phyloP scores from a whole-genome alignment of 1,284 basidiomycete genomes.

The Lignosus rhinocerotis region DNA sequence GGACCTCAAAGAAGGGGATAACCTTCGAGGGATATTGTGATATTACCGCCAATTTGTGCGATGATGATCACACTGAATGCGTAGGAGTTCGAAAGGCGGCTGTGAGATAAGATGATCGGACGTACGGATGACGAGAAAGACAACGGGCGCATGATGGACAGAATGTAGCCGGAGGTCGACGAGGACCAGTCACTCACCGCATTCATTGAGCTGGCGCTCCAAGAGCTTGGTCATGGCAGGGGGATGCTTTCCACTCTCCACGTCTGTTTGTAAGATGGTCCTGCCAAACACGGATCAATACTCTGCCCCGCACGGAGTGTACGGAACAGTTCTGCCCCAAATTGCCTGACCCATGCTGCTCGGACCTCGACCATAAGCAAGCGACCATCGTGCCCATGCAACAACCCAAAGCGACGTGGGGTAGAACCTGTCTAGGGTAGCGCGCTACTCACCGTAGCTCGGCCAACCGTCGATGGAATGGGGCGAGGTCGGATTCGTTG shows the following conservation, averaged over 20 bases:
- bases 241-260: conserved; percentile 81
- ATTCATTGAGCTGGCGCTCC: conserved; percentile 88
- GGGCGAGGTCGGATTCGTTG: conserved; percentile 85
- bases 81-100: conserved; percentile 11
- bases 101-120: conserved; percentile 21
- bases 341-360: conserved; percentile 1
- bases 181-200: conserved; percentile 65
- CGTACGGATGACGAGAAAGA: conserved; percentile 10
- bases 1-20: conserved; percentile 18
- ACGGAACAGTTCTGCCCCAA: conserved; percentile 2
- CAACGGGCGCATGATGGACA: background rate
- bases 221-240: conserved; percentile 89
- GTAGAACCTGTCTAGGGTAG: background rate
- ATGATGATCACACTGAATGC: conserved; percentile 4
- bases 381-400: background rate
- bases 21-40: conserved; percentile 6
- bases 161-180: background rate
- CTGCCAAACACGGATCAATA: conserved; percentile 18
- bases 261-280: conserved; percentile 81
- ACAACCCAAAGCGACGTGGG: background rate
- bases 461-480: conserved; percentile 78
- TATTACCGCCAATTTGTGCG: conserved; percentile 9
- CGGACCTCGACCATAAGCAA: conserved; percentile 1
- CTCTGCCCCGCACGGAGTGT: background rate
- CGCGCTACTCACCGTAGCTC: conserved; percentile 58